Evolutionary conservation across 1,284 basidiomycete species (phyloP), one percentile per base, ranked within the genome.

Genomic region (Mycena citricolor): DNA sequence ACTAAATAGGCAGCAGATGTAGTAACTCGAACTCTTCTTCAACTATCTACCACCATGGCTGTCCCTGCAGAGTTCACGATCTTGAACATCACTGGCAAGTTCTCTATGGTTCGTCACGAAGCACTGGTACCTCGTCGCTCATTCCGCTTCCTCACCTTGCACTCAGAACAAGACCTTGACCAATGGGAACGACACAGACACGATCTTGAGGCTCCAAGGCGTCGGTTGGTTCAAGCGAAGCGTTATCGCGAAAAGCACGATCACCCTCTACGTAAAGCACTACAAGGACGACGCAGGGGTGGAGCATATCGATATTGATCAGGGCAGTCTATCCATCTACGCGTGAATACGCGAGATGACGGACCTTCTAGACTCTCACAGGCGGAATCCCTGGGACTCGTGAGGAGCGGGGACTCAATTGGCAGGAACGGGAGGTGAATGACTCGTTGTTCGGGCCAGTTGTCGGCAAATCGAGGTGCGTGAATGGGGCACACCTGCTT

Each of bases 171-270:
- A 80, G 62, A 55, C 62, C 2, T 66, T 83, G 34, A 78, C 75
- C 44, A n/a, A n/a, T n/a, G n/a, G n/a, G n/a, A 77, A 77, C 51
- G 63, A 67, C 42, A 71, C 70, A 19, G 80, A 83, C 48, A 68
- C 69, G 39, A 79, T 83, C 44, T 72, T 84, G 21, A 55, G 60
- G 25, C 67, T 80, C 13, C 83, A 85, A 59, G 83, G 82, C 30
- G 69, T 85, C 14, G 57, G 76, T 43, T 85, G 81, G 81, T 50
- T 76, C 17, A 81, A 67, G 48, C 74, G 83, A 51, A 79, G 71
- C 54, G 70, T 71, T 20, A 83, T 85, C 54, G 39, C 51, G 5
- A 22, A 66, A 16, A 76, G 71, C 19, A 81, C 76, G 4, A 53
- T 85, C 29, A 80, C 76, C 25, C 69, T 84, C 33, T 55, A 55